These are phyloP conservation scores for Syzygium grande DNA, from an alignment of 345 rosid genomes.

Conservation along the genomic window DNA sequence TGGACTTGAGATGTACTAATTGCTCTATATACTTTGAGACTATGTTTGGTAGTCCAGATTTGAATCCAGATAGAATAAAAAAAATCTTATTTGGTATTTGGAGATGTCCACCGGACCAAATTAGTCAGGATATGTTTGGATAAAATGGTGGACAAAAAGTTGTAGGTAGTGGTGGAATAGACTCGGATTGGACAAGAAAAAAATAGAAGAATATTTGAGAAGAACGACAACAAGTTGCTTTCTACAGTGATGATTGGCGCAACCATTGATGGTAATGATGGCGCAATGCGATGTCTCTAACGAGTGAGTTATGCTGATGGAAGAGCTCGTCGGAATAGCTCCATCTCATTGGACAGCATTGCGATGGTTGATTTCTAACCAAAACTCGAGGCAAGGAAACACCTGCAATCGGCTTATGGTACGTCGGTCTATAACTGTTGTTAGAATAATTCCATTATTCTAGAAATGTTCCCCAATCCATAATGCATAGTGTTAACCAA, in stretches of 20 bases:
- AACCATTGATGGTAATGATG: no score
- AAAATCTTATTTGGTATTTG: not conserved
- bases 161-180: not conserved
- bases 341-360: no score
- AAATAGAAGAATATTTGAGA: not conserved
- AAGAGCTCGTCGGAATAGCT: not conserved
- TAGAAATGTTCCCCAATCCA: no score
- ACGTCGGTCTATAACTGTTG: no score
- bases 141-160: not conserved
- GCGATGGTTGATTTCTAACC: no score
- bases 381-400: no score
- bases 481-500: no score
- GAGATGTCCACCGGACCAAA: not conserved
- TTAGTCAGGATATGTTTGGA: not conserved
- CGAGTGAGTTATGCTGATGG: not conserved
- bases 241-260: not conserved
- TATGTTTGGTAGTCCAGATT: not conserved
- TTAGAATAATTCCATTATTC: no score
- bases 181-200: not conserved
- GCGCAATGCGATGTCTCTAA: not conserved
- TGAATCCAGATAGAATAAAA: not conserved
- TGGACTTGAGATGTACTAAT: not conserved
- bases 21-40: not conserved
- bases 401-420: no score
- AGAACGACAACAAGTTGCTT: not conserved